Evolutionary conservation across 23 red algal species (phyloP).

Genomic region (Cyanidiococcus yangmingshanensis): DNA sequence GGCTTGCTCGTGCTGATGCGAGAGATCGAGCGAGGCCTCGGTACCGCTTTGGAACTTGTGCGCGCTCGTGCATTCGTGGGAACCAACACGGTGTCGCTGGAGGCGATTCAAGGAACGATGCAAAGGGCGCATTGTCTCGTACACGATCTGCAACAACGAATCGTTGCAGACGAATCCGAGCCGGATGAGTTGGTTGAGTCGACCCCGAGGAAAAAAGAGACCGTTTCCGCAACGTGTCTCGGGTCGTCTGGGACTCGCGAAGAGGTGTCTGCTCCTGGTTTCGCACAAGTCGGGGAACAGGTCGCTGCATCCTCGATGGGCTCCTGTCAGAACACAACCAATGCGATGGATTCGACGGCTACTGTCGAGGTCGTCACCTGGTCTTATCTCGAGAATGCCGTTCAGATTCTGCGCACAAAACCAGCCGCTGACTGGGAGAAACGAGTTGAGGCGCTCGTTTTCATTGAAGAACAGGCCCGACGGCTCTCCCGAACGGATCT

Average conservation of each 20-base stretch:
- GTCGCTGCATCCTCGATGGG: not conserved
- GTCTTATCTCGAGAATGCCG: not conserved
- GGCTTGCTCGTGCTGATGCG: not conserved
- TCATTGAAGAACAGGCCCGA: not conserved
- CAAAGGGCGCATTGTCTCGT: not conserved
- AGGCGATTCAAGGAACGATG: not conserved
- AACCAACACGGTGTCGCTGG: not conserved
- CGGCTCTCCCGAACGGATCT: not conserved
- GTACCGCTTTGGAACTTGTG: not conserved
- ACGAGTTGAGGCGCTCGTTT: not conserved
- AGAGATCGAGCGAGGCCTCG: not conserved
- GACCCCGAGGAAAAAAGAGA: not conserved
- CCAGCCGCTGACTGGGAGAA: slow-evolving; percentile 13
- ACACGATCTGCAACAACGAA: not conserved
- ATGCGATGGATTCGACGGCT: not conserved
- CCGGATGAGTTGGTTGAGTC: not conserved
- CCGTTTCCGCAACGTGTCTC: not conserved
- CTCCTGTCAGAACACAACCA: not conserved
- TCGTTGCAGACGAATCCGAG: not conserved
- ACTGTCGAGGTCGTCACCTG: not conserved
- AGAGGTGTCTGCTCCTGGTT: not conserved
- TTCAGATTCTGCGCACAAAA: not conserved
- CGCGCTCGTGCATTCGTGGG: not conserved
- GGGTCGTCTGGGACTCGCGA: not conserved
- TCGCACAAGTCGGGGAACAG: not conserved